Percentiles rank a stretch among this genome's conserved stretches.
phyloP scores from a whole-genome alignment of 116 monocot species.

The Zostera marina region DNA sequence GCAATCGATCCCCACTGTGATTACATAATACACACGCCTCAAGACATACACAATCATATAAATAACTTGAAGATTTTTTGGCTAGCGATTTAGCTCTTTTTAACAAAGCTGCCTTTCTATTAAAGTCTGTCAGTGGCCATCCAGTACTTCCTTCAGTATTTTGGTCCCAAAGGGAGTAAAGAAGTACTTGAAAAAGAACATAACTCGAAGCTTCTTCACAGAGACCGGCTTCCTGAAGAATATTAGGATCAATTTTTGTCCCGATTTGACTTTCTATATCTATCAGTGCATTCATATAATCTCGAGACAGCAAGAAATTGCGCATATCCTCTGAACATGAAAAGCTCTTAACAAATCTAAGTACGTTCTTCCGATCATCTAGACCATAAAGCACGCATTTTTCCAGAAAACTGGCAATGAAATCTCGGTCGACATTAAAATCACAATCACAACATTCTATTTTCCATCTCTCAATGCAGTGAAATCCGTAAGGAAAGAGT shows the following conservation, averaged over 20 bases:
- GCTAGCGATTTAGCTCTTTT: slow-evolving; percentile 17
- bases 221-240: slow-evolving; percentile 31
- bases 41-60: slow-evolving; percentile 9
- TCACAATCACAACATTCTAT: background rate
- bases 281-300: slow-evolving; percentile 33
- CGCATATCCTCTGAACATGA: slow-evolving; percentile 24
- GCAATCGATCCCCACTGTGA: slow-evolving; percentile 5
- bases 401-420: slow-evolving; percentile 2
- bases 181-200: slow-evolving; percentile 21
- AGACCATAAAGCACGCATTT: slow-evolving; percentile 18
- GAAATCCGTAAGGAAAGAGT: slow-evolving; percentile 27
- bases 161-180: slow-evolving; percentile 31
- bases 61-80: slow-evolving; percentile 10
- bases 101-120: slow-evolving; percentile 14
- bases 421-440: background rate
- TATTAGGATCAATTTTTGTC: background rate
- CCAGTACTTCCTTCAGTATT: slow-evolving; percentile 32
- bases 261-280: slow-evolving; percentile 24
- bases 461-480: slow-evolving; percentile 14
- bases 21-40: slow-evolving; percentile 18
- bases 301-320: slow-evolving; percentile 13
- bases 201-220: slow-evolving; percentile 19
- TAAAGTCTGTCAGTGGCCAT: slow-evolving; percentile 33
- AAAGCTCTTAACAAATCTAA: slow-evolving; percentile 28
- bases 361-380: slow-evolving; percentile 19